Evolutionary conservation across 1,284 basidiomycete genomes (phyloP), one percentile per base, ranked within the genome.

Genomic region (Trichosporon ovoides): DNA sequence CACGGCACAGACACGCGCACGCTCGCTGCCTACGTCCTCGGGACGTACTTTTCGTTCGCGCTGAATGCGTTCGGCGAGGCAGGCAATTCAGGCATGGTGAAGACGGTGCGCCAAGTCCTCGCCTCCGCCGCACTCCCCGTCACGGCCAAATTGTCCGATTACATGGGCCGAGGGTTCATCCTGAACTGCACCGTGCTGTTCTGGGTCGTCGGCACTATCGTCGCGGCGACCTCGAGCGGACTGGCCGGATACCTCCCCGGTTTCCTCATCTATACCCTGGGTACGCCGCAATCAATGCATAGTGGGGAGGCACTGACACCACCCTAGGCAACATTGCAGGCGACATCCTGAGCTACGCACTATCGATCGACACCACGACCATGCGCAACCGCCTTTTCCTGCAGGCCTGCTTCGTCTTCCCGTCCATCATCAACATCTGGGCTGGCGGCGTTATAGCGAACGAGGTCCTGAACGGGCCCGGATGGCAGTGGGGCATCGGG

Each of bases 401-500:
- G 64, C 77, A 76, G n/a, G 79, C 73, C 63, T 69, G 78, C 54
- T 61, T 56, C 28, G 38, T 58, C 37, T 58, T 61, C 38, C 60
- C 60, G 9, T 40, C 43, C 16, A 56, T 77, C 38, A 66, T 71
- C 58, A 62, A 63, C 24, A 46, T 64, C 16, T 67, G 63, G 66
- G 56, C 60, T 1, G 51, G 51, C 10, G 60, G 56, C 9, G 50
- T 53, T 34, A 56, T 62, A 12, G 60, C 60, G 6, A 28, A 43
- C 13, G 19, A 55, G 18, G 40, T 57, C 2, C 33, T 37, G 10
- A 31, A 56, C 6, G 61, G 57, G 3, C 72, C 71, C 0, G 74
- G 73, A 33, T 80, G 79, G 79, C 64, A 70, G 48, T 78, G 76
- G 75, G 78, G 76, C 53, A 71, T 75, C 18, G 76, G 74, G 36